Evolutionary conservation across 208 protist species (phyloP), one percentile per base, ranked within the genome.

Genomic region (Trypanosoma scelopori): DNA sequence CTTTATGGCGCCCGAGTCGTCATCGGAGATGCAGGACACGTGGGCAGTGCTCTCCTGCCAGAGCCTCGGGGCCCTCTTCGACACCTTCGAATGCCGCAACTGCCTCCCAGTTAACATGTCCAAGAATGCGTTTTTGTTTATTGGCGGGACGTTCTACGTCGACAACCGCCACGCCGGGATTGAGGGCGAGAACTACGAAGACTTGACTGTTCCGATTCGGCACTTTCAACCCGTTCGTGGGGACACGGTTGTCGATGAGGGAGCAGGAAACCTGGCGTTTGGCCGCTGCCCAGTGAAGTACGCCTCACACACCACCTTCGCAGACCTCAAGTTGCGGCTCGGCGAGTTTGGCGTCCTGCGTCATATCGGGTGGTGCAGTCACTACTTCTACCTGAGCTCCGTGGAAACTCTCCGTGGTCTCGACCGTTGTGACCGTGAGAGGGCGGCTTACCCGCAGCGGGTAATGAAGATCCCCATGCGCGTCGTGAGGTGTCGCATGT

Each of bases 11-110:
- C 61, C 71, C 16, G 55, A 67, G 15, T 66, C 75, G 0, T 25
- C 60, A 4, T 41, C 64, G 1, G 75, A 85, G 41, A 74, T 80
- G 32, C 53, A 74, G 22, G 84, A 87, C 43, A 55, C 69, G 23
- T 92, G 85, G 84, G 86, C 84, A 1, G 82, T 92, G 25, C 78
- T 95, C 18, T 81, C 81, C 5, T 95, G 84, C 47, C 86, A 95
- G 64, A 65, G 53, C 52, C 63, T 95, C 37, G 81, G 80, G 9
- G 74, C 77, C 12, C 75, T 95, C n/a, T 47, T 95, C 3, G 84
- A 92, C 58, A 83, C 82, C 11, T 69, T 95, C 52, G 70, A 79
- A 59, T 94, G 88, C 42, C 32, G 43, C 16, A 75, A 70, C 51
- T 65, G 28, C 56, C 48, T 69, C 39, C 63, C 62, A 25, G 41